Evolutionary conservation across 768 basidiomycete genomes (phyloP).

Genomic region (Boletus bicolor): DNA sequence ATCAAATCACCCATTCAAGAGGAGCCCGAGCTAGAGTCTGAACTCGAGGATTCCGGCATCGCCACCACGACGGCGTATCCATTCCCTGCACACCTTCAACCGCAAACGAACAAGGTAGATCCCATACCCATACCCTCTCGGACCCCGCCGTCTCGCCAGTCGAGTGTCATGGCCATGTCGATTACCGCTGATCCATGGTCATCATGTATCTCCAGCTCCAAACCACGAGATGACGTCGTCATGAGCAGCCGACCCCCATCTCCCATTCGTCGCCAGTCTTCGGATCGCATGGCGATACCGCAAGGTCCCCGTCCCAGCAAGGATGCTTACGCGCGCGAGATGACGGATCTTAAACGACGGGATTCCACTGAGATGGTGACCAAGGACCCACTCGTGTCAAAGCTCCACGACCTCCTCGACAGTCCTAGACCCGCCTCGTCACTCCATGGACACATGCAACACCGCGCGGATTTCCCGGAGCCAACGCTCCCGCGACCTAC

Average conservation of each 20-base stretch:
- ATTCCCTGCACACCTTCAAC: slow-evolving; percentile 29
- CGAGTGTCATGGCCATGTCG: slow-evolving; percentile 29
- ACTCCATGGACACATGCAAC: slow-evolving; percentile 37
- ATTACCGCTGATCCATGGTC: slow-evolving; percentile 24
- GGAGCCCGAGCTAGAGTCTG: slow-evolving; percentile 25
- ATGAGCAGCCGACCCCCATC: slow-evolving; percentile 31
- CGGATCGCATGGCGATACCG: slow-evolving; percentile 17
- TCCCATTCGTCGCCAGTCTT: slow-evolving; percentile 23
- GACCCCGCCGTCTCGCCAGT: slow-evolving; percentile 26
- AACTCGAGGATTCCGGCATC: slow-evolving; percentile 20
- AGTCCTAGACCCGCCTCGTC: slow-evolving; percentile 40
- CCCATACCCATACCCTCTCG: slow-evolving; percentile 33
- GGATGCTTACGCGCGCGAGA: slow-evolving; percentile 21
- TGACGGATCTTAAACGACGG: slow-evolving; percentile 21
- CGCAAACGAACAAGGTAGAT: slow-evolving; percentile 13
- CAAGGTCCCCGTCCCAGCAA: slow-evolving; percentile 20
- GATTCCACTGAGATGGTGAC: slow-evolving; percentile 18
- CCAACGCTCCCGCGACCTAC: slow-evolving; percentile 21
- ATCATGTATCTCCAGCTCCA: slow-evolving; percentile 23
- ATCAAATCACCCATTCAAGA: slow-evolving; percentile 22
- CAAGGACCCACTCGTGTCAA: slow-evolving; percentile 35
- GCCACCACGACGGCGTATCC: slow-evolving; percentile 12
- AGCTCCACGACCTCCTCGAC: slow-evolving; percentile 47
- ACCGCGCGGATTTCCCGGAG: slow-evolving; percentile 28
- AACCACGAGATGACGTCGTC: slow-evolving; percentile 27